Percentiles rank a stretch among this genome's conserved stretches.
These are phyloP conservation scores for Lecanicillium sp. DNA, from an alignment of 2,329 filamentous ascomycete species.

Conservation along the genomic window DNA sequence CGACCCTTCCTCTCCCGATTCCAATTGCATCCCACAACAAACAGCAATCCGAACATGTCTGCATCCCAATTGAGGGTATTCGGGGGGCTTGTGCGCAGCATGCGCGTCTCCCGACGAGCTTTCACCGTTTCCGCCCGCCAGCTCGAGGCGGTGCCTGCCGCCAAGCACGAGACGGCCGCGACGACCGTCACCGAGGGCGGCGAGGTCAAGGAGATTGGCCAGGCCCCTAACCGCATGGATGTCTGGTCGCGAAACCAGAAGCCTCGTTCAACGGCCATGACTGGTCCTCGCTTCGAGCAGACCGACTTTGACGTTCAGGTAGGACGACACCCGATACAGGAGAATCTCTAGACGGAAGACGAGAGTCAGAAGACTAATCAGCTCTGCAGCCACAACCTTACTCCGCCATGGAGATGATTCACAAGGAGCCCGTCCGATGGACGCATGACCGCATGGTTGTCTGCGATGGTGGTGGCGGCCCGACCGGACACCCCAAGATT, in stretches of 20 bases:
- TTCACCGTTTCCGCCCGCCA: conserved; percentile 42
- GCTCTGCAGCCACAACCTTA: conserved; percentile 68
- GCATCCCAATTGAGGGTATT: conserved; percentile 39
- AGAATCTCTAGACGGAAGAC: no score
- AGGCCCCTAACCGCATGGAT: conserved; percentile 77
- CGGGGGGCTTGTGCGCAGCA: conserved; percentile 34
- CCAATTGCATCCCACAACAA: conserved; percentile 12
- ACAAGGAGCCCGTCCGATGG: conserved; percentile 93
- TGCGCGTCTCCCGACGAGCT: conserved; percentile 35
- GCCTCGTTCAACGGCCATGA: conserved; percentile 77
- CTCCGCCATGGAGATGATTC: conserved; percentile 90
- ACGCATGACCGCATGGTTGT: conserved; percentile 72
- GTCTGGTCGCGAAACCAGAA: conserved; percentile 85
- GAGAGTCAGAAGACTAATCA: conserved; percentile 19
- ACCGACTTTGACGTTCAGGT: conserved; percentile 91
- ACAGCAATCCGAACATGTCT: conserved; percentile 28
- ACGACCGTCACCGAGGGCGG: conserved; percentile 36
- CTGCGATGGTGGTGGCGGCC: conserved; percentile 89
- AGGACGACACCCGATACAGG: no score
- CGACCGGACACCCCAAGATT: conserved; percentile 82
- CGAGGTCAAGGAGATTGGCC: conserved; percentile 46
- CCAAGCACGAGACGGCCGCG: conserved; percentile 28
- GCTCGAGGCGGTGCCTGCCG: conserved; percentile 34
- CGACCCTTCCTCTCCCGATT: conserved; percentile 9
- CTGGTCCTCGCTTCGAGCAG: conserved; percentile 92